These are phyloP conservation scores for Lasiodiplodia citricola DNA, from an alignment of 2,329 filamentous ascomycete species.

Conservation along the genomic window DNA sequence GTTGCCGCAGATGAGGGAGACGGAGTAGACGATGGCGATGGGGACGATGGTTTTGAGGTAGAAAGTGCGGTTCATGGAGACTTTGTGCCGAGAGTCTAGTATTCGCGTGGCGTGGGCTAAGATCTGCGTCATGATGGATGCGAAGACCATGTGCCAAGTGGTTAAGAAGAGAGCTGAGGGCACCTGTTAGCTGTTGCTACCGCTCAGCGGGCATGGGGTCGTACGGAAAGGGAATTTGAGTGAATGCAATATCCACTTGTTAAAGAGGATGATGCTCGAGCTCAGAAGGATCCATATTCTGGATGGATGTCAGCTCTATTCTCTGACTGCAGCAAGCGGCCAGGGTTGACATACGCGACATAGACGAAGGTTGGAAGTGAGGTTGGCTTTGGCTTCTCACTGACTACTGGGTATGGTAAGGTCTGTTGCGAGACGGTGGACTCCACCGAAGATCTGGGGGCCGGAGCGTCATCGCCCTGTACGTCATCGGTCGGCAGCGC, in stretches of 20 bases:
- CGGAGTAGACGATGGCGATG: slow-evolving; percentile 93
- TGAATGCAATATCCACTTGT: slow-evolving; percentile 96
- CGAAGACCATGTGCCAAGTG: slow-evolving; percentile 93
- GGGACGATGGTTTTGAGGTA: slow-evolving; percentile 93
- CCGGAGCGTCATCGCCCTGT: too few relatives aligned
- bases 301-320: slow-evolving; percentile 27
- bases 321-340: not conserved
- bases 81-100: slow-evolving; percentile 91
- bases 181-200: slow-evolving; percentile 48
- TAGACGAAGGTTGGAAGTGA: too few relatives aligned
- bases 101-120: slow-evolving; percentile 87
- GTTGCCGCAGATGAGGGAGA: slow-evolving; percentile 96
- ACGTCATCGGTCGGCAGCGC: too few relatives aligned
- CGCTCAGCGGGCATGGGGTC: slow-evolving; percentile 44
- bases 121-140: slow-evolving; percentile 91
- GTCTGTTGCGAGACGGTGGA: too few relatives aligned
- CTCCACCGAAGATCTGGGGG: too few relatives aligned
- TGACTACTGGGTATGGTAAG: too few relatives aligned
- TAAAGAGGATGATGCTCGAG: slow-evolving; percentile 96
- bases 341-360: too few relatives aligned
- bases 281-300: slow-evolving; percentile 93
- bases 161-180: slow-evolving; percentile 70
- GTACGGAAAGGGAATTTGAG: slow-evolving; percentile 72
- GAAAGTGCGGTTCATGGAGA: slow-evolving; percentile 94
- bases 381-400: too few relatives aligned